Evolutionary conservation across 1,139 yeast species (phyloP).

Genomic region (Meyerozyma guilliermondii): DNA sequence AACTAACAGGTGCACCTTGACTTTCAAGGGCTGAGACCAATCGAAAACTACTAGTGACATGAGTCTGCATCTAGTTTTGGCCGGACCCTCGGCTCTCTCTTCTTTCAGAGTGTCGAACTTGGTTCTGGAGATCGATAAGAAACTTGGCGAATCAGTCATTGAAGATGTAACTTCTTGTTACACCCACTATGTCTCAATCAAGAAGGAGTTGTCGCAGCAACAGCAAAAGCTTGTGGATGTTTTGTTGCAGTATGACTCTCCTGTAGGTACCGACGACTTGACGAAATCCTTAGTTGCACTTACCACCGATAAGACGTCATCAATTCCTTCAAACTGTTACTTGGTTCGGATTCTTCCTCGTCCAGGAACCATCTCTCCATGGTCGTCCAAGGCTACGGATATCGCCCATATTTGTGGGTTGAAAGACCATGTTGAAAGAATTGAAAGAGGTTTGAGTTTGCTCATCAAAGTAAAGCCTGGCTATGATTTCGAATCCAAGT

Average conservation of each 20-base stretch:
- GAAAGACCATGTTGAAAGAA: slow-evolving; percentile 61
- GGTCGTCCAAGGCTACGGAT: slow-evolving; percentile 99
- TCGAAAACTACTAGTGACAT: slow-evolving; percentile 2
- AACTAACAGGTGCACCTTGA: not conserved
- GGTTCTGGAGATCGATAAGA: slow-evolving; percentile 65
- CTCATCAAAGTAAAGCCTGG: slow-evolving; percentile 66
- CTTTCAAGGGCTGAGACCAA: not conserved
- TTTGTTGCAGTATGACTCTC: slow-evolving; percentile 71
- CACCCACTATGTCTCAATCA: slow-evolving; percentile 75
- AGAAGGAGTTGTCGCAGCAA: slow-evolving; percentile 26
- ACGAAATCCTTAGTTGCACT: slow-evolving; percentile 39
- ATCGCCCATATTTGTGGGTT: slow-evolving; percentile 88
- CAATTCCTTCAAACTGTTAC: slow-evolving; percentile 39
- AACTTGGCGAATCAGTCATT: slow-evolving; percentile 56
- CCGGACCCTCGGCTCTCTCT: slow-evolving; percentile 92
- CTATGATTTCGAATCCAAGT: slow-evolving; percentile 53
- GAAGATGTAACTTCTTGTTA: slow-evolving; percentile 67
- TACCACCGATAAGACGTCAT: slow-evolving; percentile 14
- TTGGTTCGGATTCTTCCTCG: slow-evolving; percentile 82
- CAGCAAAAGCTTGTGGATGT: slow-evolving; percentile 51
- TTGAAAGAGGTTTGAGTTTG: slow-evolving; percentile 86
- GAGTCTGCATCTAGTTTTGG: slow-evolving; percentile 48
- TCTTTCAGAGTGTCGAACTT: slow-evolving; percentile 75
- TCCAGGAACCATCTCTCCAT: slow-evolving; percentile 94
- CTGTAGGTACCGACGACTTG: slow-evolving; percentile 52